Evolutionary conservation across 2,329 filamentous ascomycete genomes (phyloP), one percentile per base, ranked within the genome.

Genomic region (Mycosphaerella sp.): DNA sequence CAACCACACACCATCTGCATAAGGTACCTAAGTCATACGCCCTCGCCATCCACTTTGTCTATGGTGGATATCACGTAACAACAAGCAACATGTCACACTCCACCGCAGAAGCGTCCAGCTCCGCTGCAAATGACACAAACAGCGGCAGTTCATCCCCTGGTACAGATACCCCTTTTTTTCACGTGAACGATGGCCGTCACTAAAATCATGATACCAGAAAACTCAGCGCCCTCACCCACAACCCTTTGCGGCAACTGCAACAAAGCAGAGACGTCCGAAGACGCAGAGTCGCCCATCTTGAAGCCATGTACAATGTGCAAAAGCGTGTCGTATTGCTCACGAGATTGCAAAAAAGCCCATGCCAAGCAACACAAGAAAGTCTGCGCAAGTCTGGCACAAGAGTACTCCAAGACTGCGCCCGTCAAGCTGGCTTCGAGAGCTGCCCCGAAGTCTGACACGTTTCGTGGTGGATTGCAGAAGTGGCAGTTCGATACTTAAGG

Each of bases 321-420:
- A 54, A 71, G 65, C 49, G 65, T 69, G 11, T 51, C 57, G 6
- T 73, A 73, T 60, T 73, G 72, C 61, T 68, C 64, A 6, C 69
- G 71, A 21, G 69, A 73, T 31, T 73, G 71, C 62, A 70, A 71
- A 53, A 73, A 73, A 58, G 67, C 68, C 21, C 60, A 68, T 36
- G 64, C 67, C 57, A 73, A 72, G 53, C 58, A 64, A 41, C 71
- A 73, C 60, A 73, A 73, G 64, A 72, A 72, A 55, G 64, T 66
- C 34, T 73, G 71, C 57, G 67, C 70, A 5, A 58, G 58, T 2
- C 59, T 70, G 17, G 71, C 71, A 10, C 70, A 73, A 53, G 70
- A 70, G 57, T 72, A 72, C 38, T 62, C 66, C 8, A 70, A 70
- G 50, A 63, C 61, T 41, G 65, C 70, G 46, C 67, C 69, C 40